phyloP scores from a whole-genome alignment of 192 early-diverging fungal genomes.

The Pilaira anomala region DNA sequence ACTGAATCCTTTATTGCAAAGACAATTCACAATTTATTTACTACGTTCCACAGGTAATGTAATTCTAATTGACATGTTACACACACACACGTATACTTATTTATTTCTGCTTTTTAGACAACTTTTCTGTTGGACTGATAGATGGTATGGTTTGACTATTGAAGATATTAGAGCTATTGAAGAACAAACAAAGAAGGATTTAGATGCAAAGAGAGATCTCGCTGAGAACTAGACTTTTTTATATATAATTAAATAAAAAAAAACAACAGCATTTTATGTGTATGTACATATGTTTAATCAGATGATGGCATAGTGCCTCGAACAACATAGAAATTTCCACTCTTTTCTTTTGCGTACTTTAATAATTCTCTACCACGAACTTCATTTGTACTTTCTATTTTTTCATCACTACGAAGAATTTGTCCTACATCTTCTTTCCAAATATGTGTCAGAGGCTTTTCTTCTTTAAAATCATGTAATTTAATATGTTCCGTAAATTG shows the following conservation, averaged over 20 bases:
- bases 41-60: slow-evolving; percentile 60
- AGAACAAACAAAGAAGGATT: slow-evolving; percentile 60
- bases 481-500: slow-evolving; percentile 32
- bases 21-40: slow-evolving; percentile 54
- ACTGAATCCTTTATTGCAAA: slow-evolving; percentile 66
- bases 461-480: slow-evolving; percentile 9
- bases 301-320: background rate
- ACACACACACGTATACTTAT: background rate
- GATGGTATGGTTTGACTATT: slow-evolving; percentile 75
- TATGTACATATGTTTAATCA: background rate
- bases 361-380: slow-evolving; percentile 7
- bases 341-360: slow-evolving; percentile 20
- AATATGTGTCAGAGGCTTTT: slow-evolving; percentile 28
- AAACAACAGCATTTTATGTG: background rate
- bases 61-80: background rate
- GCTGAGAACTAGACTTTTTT: slow-evolving; percentile 1
- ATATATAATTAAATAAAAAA: background rate
- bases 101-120: slow-evolving; percentile 36
- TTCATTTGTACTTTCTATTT: slow-evolving; percentile 4
- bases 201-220: slow-evolving; percentile 42
- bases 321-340: slow-evolving; percentile 31
- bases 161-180: slow-evolving; percentile 66
- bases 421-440: slow-evolving; percentile 22
- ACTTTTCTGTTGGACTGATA: slow-evolving; percentile 74
- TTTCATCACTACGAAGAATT: slow-evolving; percentile 5